Evolutionary conservation across 2,329 filamentous ascomycete genomes (phyloP).

Genomic region (Geoglossum cookeanum): DNA sequence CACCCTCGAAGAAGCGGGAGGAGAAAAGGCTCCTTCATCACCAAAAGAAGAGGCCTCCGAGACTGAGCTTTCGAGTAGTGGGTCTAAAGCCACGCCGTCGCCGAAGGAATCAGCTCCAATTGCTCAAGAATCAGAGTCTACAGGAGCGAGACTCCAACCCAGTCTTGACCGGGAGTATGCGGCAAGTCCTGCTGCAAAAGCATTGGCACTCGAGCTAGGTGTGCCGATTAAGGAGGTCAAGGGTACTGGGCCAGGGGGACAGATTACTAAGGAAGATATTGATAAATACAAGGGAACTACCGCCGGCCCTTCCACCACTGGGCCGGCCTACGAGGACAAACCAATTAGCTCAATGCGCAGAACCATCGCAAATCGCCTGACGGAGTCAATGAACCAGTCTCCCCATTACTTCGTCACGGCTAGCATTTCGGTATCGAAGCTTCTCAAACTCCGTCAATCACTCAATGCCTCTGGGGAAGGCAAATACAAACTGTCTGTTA

Average conservation of each 20-base stretch:
- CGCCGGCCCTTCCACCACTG: conserved; percentile 28
- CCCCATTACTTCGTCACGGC: conserved; percentile 96
- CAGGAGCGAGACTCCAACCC: conserved; percentile 61
- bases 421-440: conserved; percentile 79
- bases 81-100: conserved; percentile 38
- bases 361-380: conserved; percentile 82
- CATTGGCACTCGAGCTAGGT: conserved; percentile 68
- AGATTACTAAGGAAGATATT: conserved; percentile 81
- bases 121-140: conserved; percentile 51
- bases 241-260: conserved; percentile 68
- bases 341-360: conserved; percentile 90
- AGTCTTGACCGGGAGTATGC: conserved; percentile 66
- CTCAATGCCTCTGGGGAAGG: conserved; percentile 78
- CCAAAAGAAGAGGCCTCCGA: conserved; percentile 42
- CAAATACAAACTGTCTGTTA: conserved; percentile 98
- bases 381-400: conserved; percentile 79
- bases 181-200: conserved; percentile 54
- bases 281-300: conserved; percentile 53
- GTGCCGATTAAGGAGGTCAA: conserved; percentile 61
- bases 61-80: conserved; percentile 37
- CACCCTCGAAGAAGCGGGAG: conserved; percentile 75
- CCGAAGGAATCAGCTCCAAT: conserved; percentile 30
- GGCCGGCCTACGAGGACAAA: conserved; percentile 56
- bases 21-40: conserved; percentile 47
- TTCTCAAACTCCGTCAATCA: conserved; percentile 85